A percentile compares a stretch with the other conserved stretches of the same genome.
These are phyloP conservation scores for Chloromonas sp. DNA, from an alignment of 163 green algal species.

Conservation along the genomic window DNA sequence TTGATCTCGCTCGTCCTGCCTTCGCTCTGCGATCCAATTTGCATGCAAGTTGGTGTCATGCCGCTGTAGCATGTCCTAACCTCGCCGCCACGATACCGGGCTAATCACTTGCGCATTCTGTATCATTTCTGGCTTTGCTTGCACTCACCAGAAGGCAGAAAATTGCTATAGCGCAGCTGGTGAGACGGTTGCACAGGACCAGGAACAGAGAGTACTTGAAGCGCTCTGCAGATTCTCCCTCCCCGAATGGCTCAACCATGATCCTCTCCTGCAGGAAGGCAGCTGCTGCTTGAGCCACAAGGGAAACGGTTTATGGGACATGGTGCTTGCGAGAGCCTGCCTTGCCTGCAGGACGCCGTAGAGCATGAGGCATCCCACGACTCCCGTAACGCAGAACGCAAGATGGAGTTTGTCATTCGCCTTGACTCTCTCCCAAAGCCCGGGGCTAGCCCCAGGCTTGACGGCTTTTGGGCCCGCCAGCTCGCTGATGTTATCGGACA, in stretches of 20 bases:
- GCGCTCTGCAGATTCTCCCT: slow-evolving; percentile 37
- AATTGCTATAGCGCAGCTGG: slow-evolving; percentile 61
- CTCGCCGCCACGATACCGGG: too few relatives aligned
- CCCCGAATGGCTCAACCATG: slow-evolving; percentile 84
- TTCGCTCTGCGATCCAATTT: slow-evolving; percentile 39
- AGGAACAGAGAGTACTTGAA: slow-evolving; percentile 91
- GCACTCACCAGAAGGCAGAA: slow-evolving; percentile 25
- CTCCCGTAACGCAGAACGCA: slow-evolving; percentile 54
- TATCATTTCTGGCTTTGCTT: background rate
- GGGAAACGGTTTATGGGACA: too few relatives aligned
- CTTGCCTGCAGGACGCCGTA: slow-evolving; percentile 77
- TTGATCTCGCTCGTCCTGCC: slow-evolving; percentile 49
- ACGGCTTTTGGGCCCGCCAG: too few relatives aligned
- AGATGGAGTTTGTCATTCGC: slow-evolving; percentile 34
- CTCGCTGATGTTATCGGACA: too few relatives aligned
- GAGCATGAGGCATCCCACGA: slow-evolving; percentile 77
- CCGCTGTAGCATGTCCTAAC: too few relatives aligned
- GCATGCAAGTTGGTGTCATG: too few relatives aligned
- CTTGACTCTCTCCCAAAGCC: slow-evolving; percentile 22
- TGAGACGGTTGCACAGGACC: slow-evolving; percentile 89
- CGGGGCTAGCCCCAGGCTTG: too few relatives aligned
- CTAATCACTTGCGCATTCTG: too few relatives aligned
- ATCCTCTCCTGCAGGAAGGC: slow-evolving; percentile 80
- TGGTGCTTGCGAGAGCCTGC: background rate
- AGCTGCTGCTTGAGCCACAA: background rate